Evolutionary conservation across 805 yeast species (phyloP), one percentile per base, ranked within the genome.

Genomic region (Maudiozyma pseudohumilis): DNA sequence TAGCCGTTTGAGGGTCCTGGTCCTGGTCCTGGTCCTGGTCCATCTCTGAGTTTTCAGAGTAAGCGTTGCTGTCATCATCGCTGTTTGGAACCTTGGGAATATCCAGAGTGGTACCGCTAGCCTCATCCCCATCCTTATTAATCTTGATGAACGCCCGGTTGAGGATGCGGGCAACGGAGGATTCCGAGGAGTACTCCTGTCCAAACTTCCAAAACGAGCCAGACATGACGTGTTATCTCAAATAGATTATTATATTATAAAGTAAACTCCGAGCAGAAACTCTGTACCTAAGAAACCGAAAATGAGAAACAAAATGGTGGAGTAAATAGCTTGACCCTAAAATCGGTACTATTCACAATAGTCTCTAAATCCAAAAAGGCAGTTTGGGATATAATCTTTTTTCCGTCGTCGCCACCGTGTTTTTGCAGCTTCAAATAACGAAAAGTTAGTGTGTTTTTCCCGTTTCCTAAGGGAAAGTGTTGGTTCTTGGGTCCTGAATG

Each of bases 191-290:
- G 54, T 73, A 76, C 45, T 71, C 78, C 51, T 70, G 75, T 11
- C 75, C 75, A 53, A 72, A 70, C 45, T 72, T 69, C 82, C 82
- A 76, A 51, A 74, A 75, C 20, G 80, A 61, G 6, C 65, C 61
- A 2, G 69, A 61, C 69, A 64, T 64, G 11, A 9, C 18, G 6
- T 16, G 11, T 8, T 23, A 23, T 9, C 25, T 11, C 8, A 23
- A 23, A 13, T 12, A 11, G 25, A n/a, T 13, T 10, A 9, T 6
- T 26, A 22, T 31, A 19, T n/a, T 28, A 16, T n/a, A n/a, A n/a
- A n/a, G n/a, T n/a, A n/a, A n/a, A n/a, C n/a, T n/a, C n/a, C n/a
- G n/a, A n/a, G n/a, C n/a, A 23, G 8, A 23, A 23, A 23, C 25
- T 23, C 11, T 23, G 11, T 9, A 23, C 25, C 11, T 23, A 23